phyloP scores from a whole-genome alignment of 2,329 filamentous ascomycete genomes.

The Fusarium decemcellulare region DNA sequence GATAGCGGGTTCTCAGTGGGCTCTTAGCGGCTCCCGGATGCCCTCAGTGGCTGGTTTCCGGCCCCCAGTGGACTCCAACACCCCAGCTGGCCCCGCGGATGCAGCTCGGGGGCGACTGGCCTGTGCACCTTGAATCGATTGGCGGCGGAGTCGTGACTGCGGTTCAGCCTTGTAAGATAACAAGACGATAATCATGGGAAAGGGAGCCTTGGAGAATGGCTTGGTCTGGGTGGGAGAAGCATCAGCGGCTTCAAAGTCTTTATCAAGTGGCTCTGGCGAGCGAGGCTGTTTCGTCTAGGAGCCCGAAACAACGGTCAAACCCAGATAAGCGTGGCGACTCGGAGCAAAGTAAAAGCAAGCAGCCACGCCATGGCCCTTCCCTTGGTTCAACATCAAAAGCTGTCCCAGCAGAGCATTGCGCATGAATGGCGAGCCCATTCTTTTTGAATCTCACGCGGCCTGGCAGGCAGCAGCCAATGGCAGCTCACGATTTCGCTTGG shows the following conservation, averaged over 20 bases:
- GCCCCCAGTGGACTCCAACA: conserved; percentile 24
- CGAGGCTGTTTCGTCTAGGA: background rate
- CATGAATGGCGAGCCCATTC: conserved; percentile 10
- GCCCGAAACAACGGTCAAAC: background rate
- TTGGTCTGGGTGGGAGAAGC: background rate
- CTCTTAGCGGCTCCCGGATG: conserved; percentile 10
- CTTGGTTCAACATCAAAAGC: conserved; percentile 18
- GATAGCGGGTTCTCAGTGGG: conserved; percentile 27
- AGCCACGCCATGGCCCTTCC: conserved; percentile 18
- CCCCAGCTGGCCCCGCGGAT: conserved; percentile 28
- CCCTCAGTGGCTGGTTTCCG: conserved; percentile 25
- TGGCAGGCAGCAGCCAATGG: conserved; percentile 37
- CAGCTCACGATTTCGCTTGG: background rate
- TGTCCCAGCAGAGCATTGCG: conserved; percentile 12
- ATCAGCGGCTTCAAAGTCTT: background rate
- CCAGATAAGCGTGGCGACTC: background rate
- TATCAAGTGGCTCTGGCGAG: background rate
- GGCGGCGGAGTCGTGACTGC: conserved; percentile 32
- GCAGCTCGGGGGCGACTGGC: conserved; percentile 33
- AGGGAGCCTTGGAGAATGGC: conserved; percentile 18
- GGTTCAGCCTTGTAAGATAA: conserved; percentile 43
- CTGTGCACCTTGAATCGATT: conserved; percentile 29
- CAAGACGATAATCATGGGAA: conserved; percentile 19
- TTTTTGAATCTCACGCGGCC: conserved; percentile 25
- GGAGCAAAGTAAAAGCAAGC: conserved; percentile 10